Base-by-base conservation (phyloP, 305 asterid genomes). In the Solanum hybrid region DNA sequence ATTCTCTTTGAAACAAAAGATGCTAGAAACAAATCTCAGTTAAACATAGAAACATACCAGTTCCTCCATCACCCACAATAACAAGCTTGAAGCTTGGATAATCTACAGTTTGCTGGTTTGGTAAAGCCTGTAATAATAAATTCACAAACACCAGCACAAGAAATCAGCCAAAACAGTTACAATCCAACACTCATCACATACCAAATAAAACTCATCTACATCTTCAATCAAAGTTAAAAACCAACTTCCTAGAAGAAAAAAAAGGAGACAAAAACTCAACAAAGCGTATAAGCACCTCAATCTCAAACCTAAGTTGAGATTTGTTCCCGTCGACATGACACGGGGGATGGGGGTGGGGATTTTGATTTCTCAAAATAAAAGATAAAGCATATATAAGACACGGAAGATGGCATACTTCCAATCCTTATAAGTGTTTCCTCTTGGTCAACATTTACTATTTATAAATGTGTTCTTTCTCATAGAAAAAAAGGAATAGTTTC, bases 1-100 rank as follows among this genome's bases (percentile, higher is more conserved):
- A 26, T 80, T 38, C 86, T 80, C 66, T 38, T 80, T 13, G 86
- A 26, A 26, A 56, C 24, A 56, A 56, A 56, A 17, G 71, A 56
- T 20, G 9, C 24, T 56, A 56, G 24, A 56, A 56, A 24, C n/a
- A 14, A 80, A 38, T 7, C 66, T 24, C 66, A 80, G 35, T 5
- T 26, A 20, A 3, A 22, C 73, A 46, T 82, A 89, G 86, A 27
- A 3, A 29, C 73, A 46, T 82, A 89, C 91, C 89, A 31, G 91
- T 85, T 85, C 89, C 91, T 42, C 91, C 91, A 85, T 89, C 91
- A 1, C 91, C 91, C 36, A 89, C 91, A 46, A 89, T 89, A 11
- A 89, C 91, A 51, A 89, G 91, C 91, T 89, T 89, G 85, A 85
- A 89, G 79, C 91, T 89, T 7, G 91, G 89, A 46, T 85, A 89